These are phyloP conservation scores for Mayamaea pseudoterrestris DNA, from an alignment of 108 stramenopile species.

Conservation along the genomic window DNA sequence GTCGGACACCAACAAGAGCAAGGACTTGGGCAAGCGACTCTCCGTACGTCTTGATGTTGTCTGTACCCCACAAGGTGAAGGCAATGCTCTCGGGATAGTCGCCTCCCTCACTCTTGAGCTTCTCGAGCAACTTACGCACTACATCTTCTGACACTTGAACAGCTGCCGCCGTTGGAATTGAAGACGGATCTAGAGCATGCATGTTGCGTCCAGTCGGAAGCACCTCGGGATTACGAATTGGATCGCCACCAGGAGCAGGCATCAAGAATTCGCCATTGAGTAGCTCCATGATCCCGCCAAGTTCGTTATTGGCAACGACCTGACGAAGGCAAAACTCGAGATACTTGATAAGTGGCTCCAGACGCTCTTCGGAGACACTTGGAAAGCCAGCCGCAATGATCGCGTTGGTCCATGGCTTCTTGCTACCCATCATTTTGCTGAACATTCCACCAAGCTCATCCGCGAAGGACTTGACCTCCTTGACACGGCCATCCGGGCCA, in stretches of 20 bases:
- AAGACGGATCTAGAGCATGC: conserved; percentile 92
- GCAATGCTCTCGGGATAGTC: conserved; percentile 88
- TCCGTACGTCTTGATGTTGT: conserved; percentile 98
- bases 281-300: conserved; percentile 86
- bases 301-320: conserved; percentile 94
- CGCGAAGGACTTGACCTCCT: conserved; percentile 86
- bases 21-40: conserved; percentile 92
- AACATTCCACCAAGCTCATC: conserved; percentile 71
- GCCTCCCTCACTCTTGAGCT: conserved; percentile 81
- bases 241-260: conserved; percentile 95
- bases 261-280: conserved; percentile 90
- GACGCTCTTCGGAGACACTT: conserved; percentile 59
- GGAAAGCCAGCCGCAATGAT: conserved; percentile 85
- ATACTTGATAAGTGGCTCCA: conserved; percentile 78
- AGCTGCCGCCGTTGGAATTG: conserved; percentile 91
- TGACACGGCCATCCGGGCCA: conserved; percentile 84
- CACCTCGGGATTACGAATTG: conserved; percentile 95
- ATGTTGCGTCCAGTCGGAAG: conserved; percentile 93
- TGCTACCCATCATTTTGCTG: conserved; percentile 46
- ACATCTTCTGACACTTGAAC: conserved; percentile 86
- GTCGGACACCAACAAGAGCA: conserved; percentile 86
- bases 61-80: conserved; percentile 96
- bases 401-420: conserved; percentile 84
- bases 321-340: conserved; percentile 96
- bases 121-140: conserved; percentile 81